Evolutionary conservation across 768 basidiomycete genomes (phyloP), one percentile per base, ranked within the genome.

Genomic region (Boletus subparvulus): DNA sequence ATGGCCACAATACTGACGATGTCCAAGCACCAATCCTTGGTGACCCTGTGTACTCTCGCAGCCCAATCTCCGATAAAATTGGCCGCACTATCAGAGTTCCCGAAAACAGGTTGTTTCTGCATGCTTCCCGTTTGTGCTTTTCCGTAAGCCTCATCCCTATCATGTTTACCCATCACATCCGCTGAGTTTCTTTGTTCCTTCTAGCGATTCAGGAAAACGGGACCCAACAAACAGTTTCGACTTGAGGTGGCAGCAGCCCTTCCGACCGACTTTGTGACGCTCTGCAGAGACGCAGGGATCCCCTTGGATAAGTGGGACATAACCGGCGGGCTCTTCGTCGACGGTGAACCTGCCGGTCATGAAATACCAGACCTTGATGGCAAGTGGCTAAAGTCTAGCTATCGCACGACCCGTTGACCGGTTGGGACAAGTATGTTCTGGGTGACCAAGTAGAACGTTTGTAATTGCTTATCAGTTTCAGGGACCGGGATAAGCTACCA

Each of bases 21-120:
- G 39, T 46, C 45, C 47, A 57, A 89, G 87, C 82, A 30, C 87
- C 87, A 17, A 83, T 90, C 47, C 73, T 90, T 11, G 87, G 88
- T 2, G 87, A 90, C 62, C 64, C 63, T 1, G 57, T 80, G 2
- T 81, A 87, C 61, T 79, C 84, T 39, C 70, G 64, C 6, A 78
- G 48, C 55, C 61, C 33, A 53, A 72, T 55, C 52, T 72, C 71
- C 53, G 71, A 70, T 9, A 73, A 70, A 46, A 64, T 72, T 26
- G 47, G 59, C 41, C 60, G 62, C 51, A 41, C 63, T 52, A 57
- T 71, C 42, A 61, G 53, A 36, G 60, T 84, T 3, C 79, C 78
- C 1, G 59, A 73, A 32, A 74, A 80, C 55, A 78, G 80, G n/a
- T 66, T 86, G 33, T 88, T 82, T 62, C 71, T 88, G 10, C 87